These are phyloP conservation scores for Castanea sativa DNA, from an alignment of 306 rosid species.

Conservation along the genomic window DNA sequence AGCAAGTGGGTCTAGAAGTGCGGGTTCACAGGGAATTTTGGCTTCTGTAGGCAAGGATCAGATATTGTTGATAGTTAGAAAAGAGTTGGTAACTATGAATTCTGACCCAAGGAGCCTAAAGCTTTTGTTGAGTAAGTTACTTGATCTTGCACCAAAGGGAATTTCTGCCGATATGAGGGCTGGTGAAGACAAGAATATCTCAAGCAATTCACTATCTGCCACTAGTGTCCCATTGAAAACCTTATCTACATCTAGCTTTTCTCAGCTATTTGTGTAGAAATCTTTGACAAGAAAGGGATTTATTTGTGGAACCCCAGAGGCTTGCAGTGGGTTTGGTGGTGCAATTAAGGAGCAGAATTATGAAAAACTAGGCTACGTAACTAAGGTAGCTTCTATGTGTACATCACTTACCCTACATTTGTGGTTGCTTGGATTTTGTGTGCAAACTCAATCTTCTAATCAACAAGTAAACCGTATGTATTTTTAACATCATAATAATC, in stretches of 20 bases:
- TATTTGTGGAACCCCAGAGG: constrained; percentile 27
- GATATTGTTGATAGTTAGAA: constrained; percentile 31
- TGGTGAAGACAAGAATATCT: constrained; percentile 30
- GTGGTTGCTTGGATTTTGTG: too few relatives aligned
- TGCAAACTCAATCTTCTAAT: too few relatives aligned
- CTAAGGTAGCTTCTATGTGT: constrained; percentile 15
- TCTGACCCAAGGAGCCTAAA: constrained; percentile 28
- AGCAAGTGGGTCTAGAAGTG: constrained; percentile 28
- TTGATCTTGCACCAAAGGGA: constrained; percentile 23
- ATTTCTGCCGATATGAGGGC: constrained; percentile 28
- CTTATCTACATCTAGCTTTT: constrained; percentile 30
- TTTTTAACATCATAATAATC: too few relatives aligned
- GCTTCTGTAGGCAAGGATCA: constrained; percentile 30
- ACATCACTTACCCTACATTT: too few relatives aligned
- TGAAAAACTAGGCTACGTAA: constrained; percentile 18
- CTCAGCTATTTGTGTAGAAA: constrained; percentile 34
- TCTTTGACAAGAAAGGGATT: constrained; percentile 47
- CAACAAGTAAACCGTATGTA: too few relatives aligned
- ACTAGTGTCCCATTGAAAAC: constrained; percentile 22
- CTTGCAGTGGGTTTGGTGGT: constrained; percentile 7
- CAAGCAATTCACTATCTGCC: constrained; percentile 25
- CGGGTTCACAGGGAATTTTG: constrained; percentile 19
- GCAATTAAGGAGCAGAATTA: constrained; percentile 26
- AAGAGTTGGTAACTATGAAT: constrained; percentile 32
- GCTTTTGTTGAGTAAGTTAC: constrained; percentile 15